These are phyloP conservation scores for Penicillium parvum DNA, from an alignment of 495 filamentous ascomycete genomes.

Conservation along the genomic window DNA sequence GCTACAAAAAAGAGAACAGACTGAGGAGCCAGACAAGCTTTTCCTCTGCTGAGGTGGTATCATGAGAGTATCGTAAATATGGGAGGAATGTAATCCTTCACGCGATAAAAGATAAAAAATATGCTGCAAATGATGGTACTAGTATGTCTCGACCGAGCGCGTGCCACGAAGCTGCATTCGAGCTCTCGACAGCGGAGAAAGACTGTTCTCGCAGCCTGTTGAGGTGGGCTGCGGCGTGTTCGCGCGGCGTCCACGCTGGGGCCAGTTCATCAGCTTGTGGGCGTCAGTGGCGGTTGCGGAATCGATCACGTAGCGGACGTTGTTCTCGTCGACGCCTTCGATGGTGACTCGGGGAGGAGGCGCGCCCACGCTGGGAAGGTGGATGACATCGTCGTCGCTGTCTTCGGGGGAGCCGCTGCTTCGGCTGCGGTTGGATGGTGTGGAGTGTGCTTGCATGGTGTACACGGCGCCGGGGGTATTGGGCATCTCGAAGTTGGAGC, in stretches of 20 bases:
- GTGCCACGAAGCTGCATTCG: conserved; percentile 24
- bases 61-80: conserved; percentile 22
- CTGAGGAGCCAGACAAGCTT: conserved; percentile 8
- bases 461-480: conserved; percentile 21
- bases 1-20: conserved; percentile 9
- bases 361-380: conserved; percentile 30
- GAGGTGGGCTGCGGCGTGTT: conserved; percentile 4
- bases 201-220: conserved; percentile 11
- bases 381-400: conserved; percentile 38
- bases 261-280: conserved; percentile 36
- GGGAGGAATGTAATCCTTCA: not conserved
- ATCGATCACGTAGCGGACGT: conserved; percentile 33
- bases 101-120: not conserved
- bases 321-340: conserved; percentile 38
- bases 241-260: conserved; percentile 16
- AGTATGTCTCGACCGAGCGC: conserved; percentile 26
- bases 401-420: conserved; percentile 26
- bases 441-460: conserved; percentile 38
- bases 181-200: conserved; percentile 21
- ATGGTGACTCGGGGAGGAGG: conserved; percentile 30
- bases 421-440: conserved; percentile 18
- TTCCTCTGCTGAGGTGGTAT: conserved; percentile 16
- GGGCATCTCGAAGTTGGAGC: conserved; percentile 8
- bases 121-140: no score
- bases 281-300: conserved; percentile 25